These are phyloP conservation scores for Talaromyces rugulosus DNA, from an alignment of 2,329 filamentous ascomycete genomes.

Conservation along the genomic window DNA sequence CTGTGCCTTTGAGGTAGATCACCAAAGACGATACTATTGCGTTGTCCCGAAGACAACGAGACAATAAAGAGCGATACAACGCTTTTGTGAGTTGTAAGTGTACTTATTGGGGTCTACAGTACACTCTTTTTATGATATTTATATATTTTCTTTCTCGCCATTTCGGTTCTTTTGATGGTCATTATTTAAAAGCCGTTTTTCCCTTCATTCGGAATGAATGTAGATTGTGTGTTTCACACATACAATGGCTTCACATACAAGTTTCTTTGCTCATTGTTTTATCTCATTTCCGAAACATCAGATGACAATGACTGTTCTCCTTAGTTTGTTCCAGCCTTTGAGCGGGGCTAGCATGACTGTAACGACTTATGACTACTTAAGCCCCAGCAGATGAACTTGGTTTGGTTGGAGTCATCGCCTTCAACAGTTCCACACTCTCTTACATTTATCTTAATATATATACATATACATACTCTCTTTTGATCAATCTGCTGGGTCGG, in stretches of 20 bases:
- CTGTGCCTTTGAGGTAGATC: conserved; percentile 10
- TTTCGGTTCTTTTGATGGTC: background rate
- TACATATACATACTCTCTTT: background rate
- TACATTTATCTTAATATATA: background rate
- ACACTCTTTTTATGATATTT: background rate
- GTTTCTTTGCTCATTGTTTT: background rate
- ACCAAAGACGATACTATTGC: background rate
- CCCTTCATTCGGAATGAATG: background rate
- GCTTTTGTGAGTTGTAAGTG: background rate
- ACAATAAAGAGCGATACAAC: background rate
- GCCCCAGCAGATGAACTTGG: background rate
- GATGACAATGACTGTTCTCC: background rate
- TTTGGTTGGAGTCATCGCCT: background rate
- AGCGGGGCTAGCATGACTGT: background rate
- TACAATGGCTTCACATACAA: background rate
- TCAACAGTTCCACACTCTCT: background rate
- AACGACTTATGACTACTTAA: background rate
- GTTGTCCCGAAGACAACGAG: background rate
- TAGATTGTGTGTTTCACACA: background rate
- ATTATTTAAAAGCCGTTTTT: background rate
- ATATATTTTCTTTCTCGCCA: background rate
- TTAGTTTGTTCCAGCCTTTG: background rate
- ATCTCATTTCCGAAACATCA: background rate
- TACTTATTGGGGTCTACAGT: background rate
- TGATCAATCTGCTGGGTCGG: background rate